Conservation (phyloP, 176 grass and related monocot genomes). For the Triticum urartu region DNA sequence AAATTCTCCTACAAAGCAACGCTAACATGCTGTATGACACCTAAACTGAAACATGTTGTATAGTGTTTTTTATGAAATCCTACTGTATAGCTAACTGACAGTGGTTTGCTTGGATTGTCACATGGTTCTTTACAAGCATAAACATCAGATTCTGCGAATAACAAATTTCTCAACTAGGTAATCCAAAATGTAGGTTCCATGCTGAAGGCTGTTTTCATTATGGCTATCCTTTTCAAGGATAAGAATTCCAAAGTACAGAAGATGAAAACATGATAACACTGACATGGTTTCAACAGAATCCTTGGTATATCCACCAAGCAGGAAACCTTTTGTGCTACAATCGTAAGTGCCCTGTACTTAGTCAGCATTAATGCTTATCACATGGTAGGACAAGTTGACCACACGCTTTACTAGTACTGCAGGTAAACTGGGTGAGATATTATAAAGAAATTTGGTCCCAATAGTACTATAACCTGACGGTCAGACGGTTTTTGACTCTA, state of each 20-base stretch:
- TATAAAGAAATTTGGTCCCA: not conserved
- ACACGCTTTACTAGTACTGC: slow-evolving; percentile 10
- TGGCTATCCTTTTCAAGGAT: not conserved
- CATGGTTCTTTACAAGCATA: not conserved
- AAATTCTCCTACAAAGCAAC: slow-evolving; percentile 5
- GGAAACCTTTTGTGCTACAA: not conserved
- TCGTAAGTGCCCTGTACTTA: not conserved
- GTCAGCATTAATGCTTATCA: slow-evolving; percentile 14
- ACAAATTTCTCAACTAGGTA: not conserved
- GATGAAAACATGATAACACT: not conserved
- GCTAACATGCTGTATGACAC: not conserved
- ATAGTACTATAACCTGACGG: not conserved
- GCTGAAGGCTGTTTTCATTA: slow-evolving; percentile 1
- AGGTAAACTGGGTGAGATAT: slow-evolving; percentile 22
- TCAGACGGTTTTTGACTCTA: too few species aligned
- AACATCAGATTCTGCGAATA: not conserved
- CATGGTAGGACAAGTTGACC: slow-evolving; percentile 25
- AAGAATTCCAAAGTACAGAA: not conserved
- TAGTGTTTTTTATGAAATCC: not conserved
- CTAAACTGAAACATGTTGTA: not conserved
- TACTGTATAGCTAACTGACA: not conserved
- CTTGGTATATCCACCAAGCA: slow-evolving; percentile 20
- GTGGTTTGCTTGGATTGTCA: not conserved
- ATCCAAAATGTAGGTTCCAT: not conserved
- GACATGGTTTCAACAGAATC: not conserved